phyloP scores from a whole-genome alignment of 2,329 filamentous ascomycete genomes.

The Sclerotinia borealis region DNA sequence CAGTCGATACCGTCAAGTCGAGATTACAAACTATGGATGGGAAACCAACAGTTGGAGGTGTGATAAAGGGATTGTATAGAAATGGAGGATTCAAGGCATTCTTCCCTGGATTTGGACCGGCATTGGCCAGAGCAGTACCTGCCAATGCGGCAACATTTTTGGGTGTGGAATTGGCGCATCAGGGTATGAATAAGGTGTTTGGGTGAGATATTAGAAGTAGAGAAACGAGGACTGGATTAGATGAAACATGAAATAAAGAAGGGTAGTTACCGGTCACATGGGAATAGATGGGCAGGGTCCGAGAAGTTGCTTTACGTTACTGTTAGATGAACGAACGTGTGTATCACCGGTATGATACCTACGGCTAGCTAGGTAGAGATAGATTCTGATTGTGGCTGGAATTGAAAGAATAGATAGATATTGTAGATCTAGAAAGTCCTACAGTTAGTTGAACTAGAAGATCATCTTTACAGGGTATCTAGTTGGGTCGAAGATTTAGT shows the following conservation, averaged over 20 bases:
- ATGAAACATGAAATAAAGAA: background rate
- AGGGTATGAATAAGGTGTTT: constrained; percentile 74
- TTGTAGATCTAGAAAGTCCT: no score
- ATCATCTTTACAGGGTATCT: no score
- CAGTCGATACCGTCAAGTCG: constrained; percentile 93
- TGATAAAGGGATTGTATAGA: constrained; percentile 75
- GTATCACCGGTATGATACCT: background rate
- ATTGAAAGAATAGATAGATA: no score
- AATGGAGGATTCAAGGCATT: constrained; percentile 84
- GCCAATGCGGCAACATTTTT: constrained; percentile 95
- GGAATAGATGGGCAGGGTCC: background rate
- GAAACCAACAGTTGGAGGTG: constrained; percentile 71
- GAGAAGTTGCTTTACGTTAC: background rate
- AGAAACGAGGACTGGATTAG: background rate
- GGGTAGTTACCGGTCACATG: background rate
- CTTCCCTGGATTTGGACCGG: constrained; percentile 94
- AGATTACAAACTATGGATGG: constrained; percentile 87
- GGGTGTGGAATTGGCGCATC: constrained; percentile 77
- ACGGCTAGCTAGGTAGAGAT: background rate
- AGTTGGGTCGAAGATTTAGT: no score
- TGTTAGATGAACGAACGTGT: background rate
- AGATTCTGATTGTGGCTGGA: background rate
- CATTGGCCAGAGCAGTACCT: constrained; percentile 85
- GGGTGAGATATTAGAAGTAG: constrained; percentile 32
- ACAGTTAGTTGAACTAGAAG: no score